Base-by-base conservation (phyloP, 2,329 filamentous ascomycete species). In the Calycina herbarum region DNA sequence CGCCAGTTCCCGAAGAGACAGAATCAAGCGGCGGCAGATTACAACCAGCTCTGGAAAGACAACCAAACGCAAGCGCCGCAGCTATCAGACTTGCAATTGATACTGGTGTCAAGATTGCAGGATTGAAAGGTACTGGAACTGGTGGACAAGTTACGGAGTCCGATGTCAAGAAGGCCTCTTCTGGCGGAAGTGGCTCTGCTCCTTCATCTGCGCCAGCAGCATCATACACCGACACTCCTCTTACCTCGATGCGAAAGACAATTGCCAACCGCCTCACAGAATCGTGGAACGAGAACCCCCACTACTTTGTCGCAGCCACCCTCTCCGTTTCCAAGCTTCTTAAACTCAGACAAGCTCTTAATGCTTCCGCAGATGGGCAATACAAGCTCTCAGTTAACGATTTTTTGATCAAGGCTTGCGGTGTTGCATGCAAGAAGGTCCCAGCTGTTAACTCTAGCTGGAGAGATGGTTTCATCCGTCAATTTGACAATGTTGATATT, bases 311-410 rank as follows among this genome's bases (percentile, higher is more conserved):
- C 75, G 92, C 92, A 74, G 90, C 93, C 75, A 88, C 88, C 73
- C 86, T 99, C 77, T 98, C 94, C 66, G 95, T 99, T 70, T 86
- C 85, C 79, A 98, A 98, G 87, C 91, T 99, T 59, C 84, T 97
- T 76, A 98, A 97, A 85, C 93, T 99, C 74, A 93, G 95, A 76
- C 87, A 92, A 81, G 93, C 94, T 66, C 88, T 99, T 72, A 99
- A 99, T 83, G 87, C 88, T 77, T 89, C 91, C 13, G 84, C 92
- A 59, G 90, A 97, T 69, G 95, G 94, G 82, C 89, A 93, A 81
- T 99, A 97, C 88, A 99, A 97, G 88, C 91, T 99, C 66, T 97
- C 94, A n/a, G 93, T 99, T 82, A 99, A 99, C 82, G 95, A 99
- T 82, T 97, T 99, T 86, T 85, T 99, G 70, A 93, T 99, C 86